Base-by-base conservation (phyloP, 202 grass and related monocot species). In the Panicum virgatum region DNA sequence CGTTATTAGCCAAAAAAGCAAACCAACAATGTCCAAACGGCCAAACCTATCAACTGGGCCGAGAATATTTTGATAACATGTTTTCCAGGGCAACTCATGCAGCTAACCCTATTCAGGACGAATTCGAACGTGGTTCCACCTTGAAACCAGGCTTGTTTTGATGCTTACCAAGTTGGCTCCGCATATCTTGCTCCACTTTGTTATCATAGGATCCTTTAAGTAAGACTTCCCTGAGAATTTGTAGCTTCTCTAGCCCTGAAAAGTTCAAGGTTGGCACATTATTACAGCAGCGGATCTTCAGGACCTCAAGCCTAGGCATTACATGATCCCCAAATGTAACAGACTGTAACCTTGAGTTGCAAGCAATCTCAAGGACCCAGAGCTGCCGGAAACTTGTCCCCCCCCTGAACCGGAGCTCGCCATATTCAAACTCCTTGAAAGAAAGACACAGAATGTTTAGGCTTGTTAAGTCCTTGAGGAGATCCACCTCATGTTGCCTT, bases 241-340 rank as follows among this genome's bases (percentile, higher is more conserved):
- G 0, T 0, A 69, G 63, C 5, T 38, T 0, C 4, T 77, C 0
- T 20, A 77, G 9, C 19, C 39, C 72, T 0, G 26, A 40, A 12
- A 73, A 62, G 14, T 62, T 13, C 60, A 64, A 11, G 30, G 62
- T 37, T 11, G 7, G 10, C 14, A 63, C 61, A 36, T 36, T 16
- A 36, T 1, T n/a, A n/a, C n/a, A 52, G 42, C 66, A 71, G 34
- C n/a, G 16, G 48, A 86, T 22, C 13, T 80, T 63, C 6, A 86
- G 68, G 11, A 30, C 39, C 68, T 74, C 68, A n/a, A 80, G 84
- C 3, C 0, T 3, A 26, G 0, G 9, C 59, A 86, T 73, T 14
- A 19, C 42, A 0, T 1, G 0, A 6, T 1, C 0, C 4, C 29
- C 38, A 38, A 86, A 80, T 2, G 12, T 58, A 0, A 74, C 69